Conservation (phyloP, 805 yeast genomes). For the Sugiyamaella americana region DNA sequence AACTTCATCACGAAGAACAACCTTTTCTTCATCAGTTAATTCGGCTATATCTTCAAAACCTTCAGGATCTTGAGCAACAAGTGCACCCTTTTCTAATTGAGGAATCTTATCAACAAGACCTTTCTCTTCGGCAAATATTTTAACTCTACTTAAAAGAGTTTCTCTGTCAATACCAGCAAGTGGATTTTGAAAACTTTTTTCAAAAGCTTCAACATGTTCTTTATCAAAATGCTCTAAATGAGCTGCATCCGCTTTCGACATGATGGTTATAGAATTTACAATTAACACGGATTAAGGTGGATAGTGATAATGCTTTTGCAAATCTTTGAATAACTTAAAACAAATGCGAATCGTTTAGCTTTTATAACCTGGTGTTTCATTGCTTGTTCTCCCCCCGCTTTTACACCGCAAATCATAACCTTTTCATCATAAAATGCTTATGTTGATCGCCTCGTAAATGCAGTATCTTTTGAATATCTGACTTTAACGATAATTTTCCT, state of each 20-base stretch:
- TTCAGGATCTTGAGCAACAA: slow-evolving; percentile 44
- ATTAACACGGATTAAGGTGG: too few relatives aligned
- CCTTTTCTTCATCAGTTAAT: slow-evolving; percentile 31
- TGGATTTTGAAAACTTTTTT: not conserved
- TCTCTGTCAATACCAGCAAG: slow-evolving; percentile 4
- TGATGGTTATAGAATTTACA: too few relatives aligned
- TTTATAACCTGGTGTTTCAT: too few relatives aligned
- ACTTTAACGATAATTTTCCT: too few relatives aligned
- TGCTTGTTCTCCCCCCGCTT: too few relatives aligned
- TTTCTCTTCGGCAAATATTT: slow-evolving; percentile 20
- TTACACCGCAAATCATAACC: too few relatives aligned
- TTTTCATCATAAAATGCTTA: too few relatives aligned
- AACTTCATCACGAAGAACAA: slow-evolving; percentile 37
- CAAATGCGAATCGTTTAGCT: too few relatives aligned
- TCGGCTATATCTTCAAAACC: slow-evolving; percentile 34
- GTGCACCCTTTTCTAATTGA: slow-evolving; percentile 41
- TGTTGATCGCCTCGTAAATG: too few relatives aligned
- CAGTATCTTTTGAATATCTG: too few relatives aligned
- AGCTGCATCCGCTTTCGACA: not conserved
- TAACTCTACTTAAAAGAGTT: slow-evolving; percentile 24
- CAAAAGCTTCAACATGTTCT: not conserved
- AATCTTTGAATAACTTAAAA: too few relatives aligned
- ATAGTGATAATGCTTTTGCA: too few relatives aligned
- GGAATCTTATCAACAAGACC: slow-evolving; percentile 24
- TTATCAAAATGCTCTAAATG: not conserved